Base-by-base conservation (phyloP, 768 basidiomycete species). In the Suillus cothurnatus region DNA sequence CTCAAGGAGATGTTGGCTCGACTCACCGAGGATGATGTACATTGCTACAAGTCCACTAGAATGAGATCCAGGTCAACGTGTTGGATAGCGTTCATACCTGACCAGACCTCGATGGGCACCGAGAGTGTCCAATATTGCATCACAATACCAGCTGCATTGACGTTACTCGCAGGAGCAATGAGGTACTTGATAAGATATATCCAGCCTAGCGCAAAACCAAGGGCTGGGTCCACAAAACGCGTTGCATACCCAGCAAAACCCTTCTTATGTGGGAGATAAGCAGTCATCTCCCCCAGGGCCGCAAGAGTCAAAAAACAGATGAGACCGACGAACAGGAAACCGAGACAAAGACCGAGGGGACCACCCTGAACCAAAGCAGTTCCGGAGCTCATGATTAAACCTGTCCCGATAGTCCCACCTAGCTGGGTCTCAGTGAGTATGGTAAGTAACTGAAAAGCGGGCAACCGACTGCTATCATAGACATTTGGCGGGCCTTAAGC, bases 171-270 rank as follows among this genome's bases (percentile, higher is more conserved):
- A 15, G 88, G 88, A 34, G 88, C 86, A 59, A 90, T 85, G 19
- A 88, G 74, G 80, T 89, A 81, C 84, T 87, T 86, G 60, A 85
- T 69, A 38, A 88, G 76, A 68, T 90, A 89, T 73, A 88, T 89
- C 88, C 21, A 89, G 74, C 61, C 64, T 61, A 69, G 67, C 15
- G 86, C 88, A 72, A 89, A 90, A 32, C 89, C 88, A 41, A 89
- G 80, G 32, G 89, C 87, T 43, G 88, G 88, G 71, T 90, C 89
- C 47, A 85, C 85, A 69, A 89, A 90, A 61, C 89, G 85, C 2
- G 87, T 85, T 0, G 87, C 87, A 68, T 89, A 89, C 6, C 88
- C 88, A 38, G 79, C 70, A 67, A 81, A 82, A 6, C 88, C 88
- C 66, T 84, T 86, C 72, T 88, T 88, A 75, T 88, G 86, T 12